Evolutionary conservation across 352 stramenopile species (phyloP), one percentile per base, ranked within the genome.

Genomic region (Globisporangium cystogenes): DNA sequence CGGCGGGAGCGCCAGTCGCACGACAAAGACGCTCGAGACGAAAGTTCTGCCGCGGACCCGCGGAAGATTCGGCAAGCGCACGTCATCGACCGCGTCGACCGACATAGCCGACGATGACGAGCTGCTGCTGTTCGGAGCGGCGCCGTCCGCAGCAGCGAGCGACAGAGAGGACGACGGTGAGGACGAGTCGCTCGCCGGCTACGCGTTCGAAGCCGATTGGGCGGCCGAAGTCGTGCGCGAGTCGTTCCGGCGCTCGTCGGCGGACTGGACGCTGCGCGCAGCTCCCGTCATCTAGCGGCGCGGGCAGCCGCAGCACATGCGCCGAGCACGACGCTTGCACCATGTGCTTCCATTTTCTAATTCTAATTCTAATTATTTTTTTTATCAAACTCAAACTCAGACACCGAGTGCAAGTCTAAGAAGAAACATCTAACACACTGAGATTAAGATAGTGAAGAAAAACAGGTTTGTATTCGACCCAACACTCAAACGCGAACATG

Each of bases 121-220:
- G 33, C 58, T 70, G 24, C 58, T 70, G 24, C 40, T 63, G 3
- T 43, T 43, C n/a, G n/a, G 6, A 10, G 39, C 39, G 14, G 18
- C 7, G 2, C 3, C 26, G 26, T n/a, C n/a, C n/a, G 26, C 26
- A 29, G 3, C 26, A 29, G 3, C 26, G 5, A 29, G 26, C 26
- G 26, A 29, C 26, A 29, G 26, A 29, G n/a, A 43, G 4, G 57
- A 62, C 41, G 60, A 66, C 44, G 47, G 57, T 48, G 63, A 69
- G 16, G 66, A 76, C 33, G 53, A 53, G 16, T 91, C 83, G 12
- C 59, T 93, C 21, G 76, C 83, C 8, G 76, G 71, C 51, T 69
- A 82, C 46, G 83, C 80, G 14, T 93, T 93, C 53, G 80, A 89
- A 66, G 80, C 75, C 18, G 83, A 93, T 67, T 93, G 83, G 83